Percentiles rank a stretch among this genome's conserved stretches.
These are phyloP conservation scores for Lenwebbia sp. DNA, from an alignment of 345 rosid species.

Conservation along the genomic window DNA sequence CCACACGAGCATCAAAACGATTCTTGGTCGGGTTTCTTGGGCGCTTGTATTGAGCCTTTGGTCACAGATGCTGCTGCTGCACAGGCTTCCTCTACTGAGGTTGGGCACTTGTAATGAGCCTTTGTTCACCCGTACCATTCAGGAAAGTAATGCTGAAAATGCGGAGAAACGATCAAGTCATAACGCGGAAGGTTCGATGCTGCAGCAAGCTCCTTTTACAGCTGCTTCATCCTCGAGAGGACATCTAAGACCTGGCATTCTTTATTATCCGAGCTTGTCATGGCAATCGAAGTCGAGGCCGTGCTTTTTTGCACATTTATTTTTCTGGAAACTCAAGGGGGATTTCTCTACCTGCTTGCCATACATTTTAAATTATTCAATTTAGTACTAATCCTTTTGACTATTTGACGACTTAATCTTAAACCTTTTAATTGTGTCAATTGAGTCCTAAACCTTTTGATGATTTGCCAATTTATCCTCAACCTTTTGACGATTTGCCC, in stretches of 20 bases:
- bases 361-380: too few relatives aligned
- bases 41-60: conserved; percentile 14
- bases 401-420: too few relatives aligned
- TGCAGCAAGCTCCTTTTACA: conserved; percentile 19
- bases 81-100: neutral
- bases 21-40: conserved; percentile 16
- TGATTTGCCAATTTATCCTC: too few relatives aligned
- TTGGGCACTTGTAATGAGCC: neutral
- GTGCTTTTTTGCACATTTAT: neutral
- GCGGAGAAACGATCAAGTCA: conserved; percentile 33
- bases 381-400: too few relatives aligned
- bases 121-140: too few relatives aligned
- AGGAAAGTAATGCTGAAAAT: conserved; percentile 12
- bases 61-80: conserved; percentile 7
- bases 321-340: neutral
- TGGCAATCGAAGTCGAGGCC: neutral
- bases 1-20: conserved; percentile 21
- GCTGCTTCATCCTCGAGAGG: conserved; percentile 19
- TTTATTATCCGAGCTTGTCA: conserved; percentile 34
- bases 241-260: conserved; percentile 20
- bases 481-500: too few relatives aligned
- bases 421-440: too few relatives aligned
- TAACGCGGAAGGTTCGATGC: conserved; percentile 19
- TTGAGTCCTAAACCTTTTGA: too few relatives aligned
- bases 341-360: neutral